Conservation (phyloP, 345 rosid species). For the Eutrema japonicum region DNA sequence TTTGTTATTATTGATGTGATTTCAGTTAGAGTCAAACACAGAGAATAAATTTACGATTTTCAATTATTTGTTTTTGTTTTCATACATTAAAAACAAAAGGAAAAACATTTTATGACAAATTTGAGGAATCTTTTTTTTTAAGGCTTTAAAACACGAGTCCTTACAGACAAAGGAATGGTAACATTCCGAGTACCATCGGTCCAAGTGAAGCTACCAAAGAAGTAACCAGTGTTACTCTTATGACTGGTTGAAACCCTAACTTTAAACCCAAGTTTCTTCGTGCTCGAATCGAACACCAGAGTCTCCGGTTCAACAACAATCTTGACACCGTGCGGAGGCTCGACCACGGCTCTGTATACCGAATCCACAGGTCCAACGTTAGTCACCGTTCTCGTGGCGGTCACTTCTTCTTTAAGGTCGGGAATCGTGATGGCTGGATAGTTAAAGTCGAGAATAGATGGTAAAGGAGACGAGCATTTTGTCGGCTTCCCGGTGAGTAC, state of each 20-base stretch:
- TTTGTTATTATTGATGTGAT: conserved; percentile 43
- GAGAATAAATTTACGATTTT: conserved; percentile 7
- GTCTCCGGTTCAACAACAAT: conserved; percentile 35
- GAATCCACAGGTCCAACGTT: conserved; percentile 44
- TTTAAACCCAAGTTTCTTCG: conserved; percentile 33
- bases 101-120: conserved; percentile 13
- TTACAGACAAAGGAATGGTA: conserved; percentile 38
- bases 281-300: conserved; percentile 7
- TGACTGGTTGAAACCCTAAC: conserved; percentile 33
- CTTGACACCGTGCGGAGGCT: conserved; percentile 25
- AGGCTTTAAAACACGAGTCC: conserved; percentile 23
- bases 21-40: conserved; percentile 46
- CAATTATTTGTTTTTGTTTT: conserved; percentile 1
- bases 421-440: conserved; percentile 41
- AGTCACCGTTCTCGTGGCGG: conserved; percentile 24
- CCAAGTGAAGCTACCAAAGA: conserved; percentile 40
- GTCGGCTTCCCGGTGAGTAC: conserved; percentile 16
- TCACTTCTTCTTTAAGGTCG: conserved; percentile 18
- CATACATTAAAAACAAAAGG: not conserved
- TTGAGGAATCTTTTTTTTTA: conserved; percentile 23
- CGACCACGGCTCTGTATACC: conserved; percentile 31
- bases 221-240: conserved; percentile 27
- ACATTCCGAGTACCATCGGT: conserved; percentile 41
- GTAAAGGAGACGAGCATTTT: conserved; percentile 25
- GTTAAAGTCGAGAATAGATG: conserved; percentile 36